Evolutionary conservation across 176 grass and related monocot species (phyloP), one percentile per base, ranked within the genome.

Genomic region (Raddia guianensis): DNA sequence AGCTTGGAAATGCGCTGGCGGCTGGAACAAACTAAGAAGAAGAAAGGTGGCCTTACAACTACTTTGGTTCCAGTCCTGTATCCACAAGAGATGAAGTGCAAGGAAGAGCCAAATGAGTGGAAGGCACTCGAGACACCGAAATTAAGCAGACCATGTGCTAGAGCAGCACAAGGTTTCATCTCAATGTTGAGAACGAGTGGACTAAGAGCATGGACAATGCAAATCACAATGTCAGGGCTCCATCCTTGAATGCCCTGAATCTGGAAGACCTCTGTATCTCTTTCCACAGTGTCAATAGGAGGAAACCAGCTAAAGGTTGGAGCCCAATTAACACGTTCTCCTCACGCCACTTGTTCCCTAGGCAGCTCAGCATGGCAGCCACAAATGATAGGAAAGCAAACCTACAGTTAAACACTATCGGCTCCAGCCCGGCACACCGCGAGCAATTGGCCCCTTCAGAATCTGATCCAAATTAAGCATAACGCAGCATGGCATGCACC

Each of bases 381-480:
- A 47, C 6, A 9, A 32, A 47, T 62, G 57, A 49, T 63, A 6
- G 33, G 43, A 35, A 73, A 9, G 57, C 19, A 18, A 15, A 45
- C 37, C 40, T 32, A 46, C 43, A 1, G 9, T 20, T 45, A 42
- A 3, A 27, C 9, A 74, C 11, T 9, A 75, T 13, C 27, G 12
- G 42, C 55, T 61, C 73, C 3, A 16, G 66, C 42, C 16, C 42
- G 19, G 49, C 61, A 49, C 12, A 16, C 48, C n/a, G 70, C 18
- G 53, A 76, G 86, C 50, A 86, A 44, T 67, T 84, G 58, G 53
- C 43, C 54, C 82, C 72, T 73, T n/a, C 10, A 83, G 10, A 83
- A 82, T 27, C 63, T 16, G 40, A 82, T 87, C 60, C 64, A 44
- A 65, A 83, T 43, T 40, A 52, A 21, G 44, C 49, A 79, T 43